Conservation (phyloP, 164 flowering plant genomes). For the Sedum album region DNA sequence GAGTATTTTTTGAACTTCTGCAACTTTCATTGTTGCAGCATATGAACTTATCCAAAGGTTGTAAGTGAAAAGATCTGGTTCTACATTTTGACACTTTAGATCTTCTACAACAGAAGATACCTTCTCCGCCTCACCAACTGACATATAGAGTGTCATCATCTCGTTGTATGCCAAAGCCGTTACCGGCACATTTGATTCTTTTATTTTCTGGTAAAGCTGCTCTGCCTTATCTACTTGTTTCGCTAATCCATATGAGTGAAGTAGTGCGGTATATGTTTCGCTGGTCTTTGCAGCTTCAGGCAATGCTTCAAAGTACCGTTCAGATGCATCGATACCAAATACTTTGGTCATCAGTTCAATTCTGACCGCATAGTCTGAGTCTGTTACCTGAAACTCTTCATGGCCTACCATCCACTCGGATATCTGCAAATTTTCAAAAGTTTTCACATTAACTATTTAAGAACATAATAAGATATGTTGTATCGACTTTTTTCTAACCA, state of each 20-base stretch:
- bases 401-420: conserved; percentile 87
- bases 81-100: conserved; percentile 42
- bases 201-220: conserved; percentile 45
- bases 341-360: conserved; percentile 78
- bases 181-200: conserved; percentile 36
- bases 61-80: conserved; percentile 75
- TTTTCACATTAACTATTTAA: no score
- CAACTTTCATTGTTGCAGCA: conserved; percentile 62
- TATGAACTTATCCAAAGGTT: conserved; percentile 83
- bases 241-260: conserved; percentile 70
- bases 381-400: conserved; percentile 49
- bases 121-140: conserved; percentile 74
- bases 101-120: conserved; percentile 60
- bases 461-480: neutral
- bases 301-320: conserved; percentile 74
- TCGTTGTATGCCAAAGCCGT: conserved; percentile 73
- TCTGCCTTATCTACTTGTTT: conserved; percentile 66
- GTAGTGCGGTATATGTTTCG: conserved; percentile 89
- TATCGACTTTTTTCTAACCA: neutral
- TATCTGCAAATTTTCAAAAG: conserved; percentile 48
- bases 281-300: conserved; percentile 46
- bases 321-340: conserved; percentile 79
- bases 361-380: conserved; percentile 61
- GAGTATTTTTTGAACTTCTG: conserved; percentile 47
- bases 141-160: conserved; percentile 89